Base-by-base conservation (phyloP, 768 basidiomycete genomes). In the Boletus vinaceobasis region DNA sequence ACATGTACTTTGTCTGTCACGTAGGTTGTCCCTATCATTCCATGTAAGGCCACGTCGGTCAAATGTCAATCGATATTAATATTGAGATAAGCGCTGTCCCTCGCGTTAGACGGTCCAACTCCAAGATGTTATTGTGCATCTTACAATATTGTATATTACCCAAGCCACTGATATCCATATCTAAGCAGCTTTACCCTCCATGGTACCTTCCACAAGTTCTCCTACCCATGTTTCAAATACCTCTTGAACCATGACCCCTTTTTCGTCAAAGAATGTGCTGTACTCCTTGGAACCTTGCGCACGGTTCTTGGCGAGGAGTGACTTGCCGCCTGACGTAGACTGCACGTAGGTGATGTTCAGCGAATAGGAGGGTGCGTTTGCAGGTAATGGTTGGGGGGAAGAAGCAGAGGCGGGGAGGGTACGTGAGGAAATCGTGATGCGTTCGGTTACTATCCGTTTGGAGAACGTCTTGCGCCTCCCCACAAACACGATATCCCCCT, bases 401-500 rank as follows among this genome's bases (percentile, higher is more conserved):
- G 59, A 37, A 38, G 59, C 35, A 33, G 61, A 58, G 35, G 50
- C 77, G 32, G 90, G 86, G 15, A 75, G 61, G 4, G 90, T 88
- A 31, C 76, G 77, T 5, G 93, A 88, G 21, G 83, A 79, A 52
- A 95, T 79, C 29, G 85, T 89, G 72, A 98, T 82, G 59, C 87
- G 85, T 68, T 98, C 94, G 3, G 91, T 93, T 44, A 95, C 86
- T 66, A 97, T 96, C 88, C 95, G 69, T 70, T 91, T 93, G 15
- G 90, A 89, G 58, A 96, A 84, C 15, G 90, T 88, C 73, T 95
- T 93, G 59, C 94, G 84, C 67, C 88, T 91, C 35, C 94, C 94
- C 26, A 89, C 84, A 67, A 93, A 98, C 56, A 96, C 84, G 49
- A 83, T 86, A 55, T 89, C 79, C 33, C 87, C 86, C 68, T 95